Evolutionary conservation across 78 protist species (phyloP).

Genomic region (Polysphondylium violaceum): DNA sequence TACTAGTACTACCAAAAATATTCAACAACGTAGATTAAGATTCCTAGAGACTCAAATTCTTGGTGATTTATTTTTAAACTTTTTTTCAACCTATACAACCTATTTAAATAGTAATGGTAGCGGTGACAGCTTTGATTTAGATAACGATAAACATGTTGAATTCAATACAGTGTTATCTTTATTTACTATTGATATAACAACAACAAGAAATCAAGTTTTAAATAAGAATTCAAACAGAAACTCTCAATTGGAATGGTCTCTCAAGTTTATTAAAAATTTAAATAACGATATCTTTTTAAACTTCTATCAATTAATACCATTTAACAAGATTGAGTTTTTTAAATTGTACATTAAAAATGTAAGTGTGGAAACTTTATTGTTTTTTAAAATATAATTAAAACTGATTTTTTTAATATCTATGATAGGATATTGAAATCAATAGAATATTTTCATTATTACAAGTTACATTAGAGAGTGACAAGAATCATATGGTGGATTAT

Average conservation of each 20-base stretch:
- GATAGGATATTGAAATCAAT: too few species aligned
- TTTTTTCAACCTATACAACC: background rate
- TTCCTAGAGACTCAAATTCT: slow-evolving; percentile 81
- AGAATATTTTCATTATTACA: too few species aligned
- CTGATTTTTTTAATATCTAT: too few species aligned
- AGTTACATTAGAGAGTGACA: too few species aligned
- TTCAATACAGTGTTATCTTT: background rate
- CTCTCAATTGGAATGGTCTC: background rate
- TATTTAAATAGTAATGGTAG: background rate
- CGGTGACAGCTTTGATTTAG: background rate
- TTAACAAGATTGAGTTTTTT: slow-evolving; percentile 5
- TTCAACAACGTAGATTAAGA: slow-evolving; percentile 86
- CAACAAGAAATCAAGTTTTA: background rate
- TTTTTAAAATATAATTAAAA: too few species aligned
- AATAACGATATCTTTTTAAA: background rate
- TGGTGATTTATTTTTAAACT: background rate
- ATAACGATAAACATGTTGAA: background rate
- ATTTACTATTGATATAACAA: slow-evolving; percentile 10
- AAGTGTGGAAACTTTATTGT: background rate
- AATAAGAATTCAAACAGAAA: background rate
- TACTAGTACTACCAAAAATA: background rate
- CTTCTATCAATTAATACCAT: slow-evolving; percentile 10
- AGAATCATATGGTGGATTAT: too few species aligned
- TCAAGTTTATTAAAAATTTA: background rate
- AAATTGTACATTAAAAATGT: slow-evolving; percentile 15